Conservation (phyloP, 2,329 filamentous ascomycete species). For the Aspergillus quadricinctus region DNA sequence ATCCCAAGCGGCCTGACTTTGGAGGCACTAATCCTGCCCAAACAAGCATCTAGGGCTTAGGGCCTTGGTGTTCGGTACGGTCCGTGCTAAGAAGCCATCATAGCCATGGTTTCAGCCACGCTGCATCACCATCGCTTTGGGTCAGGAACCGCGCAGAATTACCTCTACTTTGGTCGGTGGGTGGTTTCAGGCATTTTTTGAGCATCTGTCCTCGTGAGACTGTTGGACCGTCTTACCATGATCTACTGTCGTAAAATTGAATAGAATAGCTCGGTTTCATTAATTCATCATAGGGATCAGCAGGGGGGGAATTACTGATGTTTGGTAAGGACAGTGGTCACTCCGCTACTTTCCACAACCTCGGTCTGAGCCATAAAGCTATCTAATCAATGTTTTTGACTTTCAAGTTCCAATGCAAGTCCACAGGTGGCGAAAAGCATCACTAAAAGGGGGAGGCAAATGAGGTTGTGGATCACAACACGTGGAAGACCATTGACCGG, state of each 20-base stretch:
- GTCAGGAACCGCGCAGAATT: constrained; percentile 12
- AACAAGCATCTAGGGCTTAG: constrained; percentile 22
- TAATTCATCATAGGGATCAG: not conserved
- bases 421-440: constrained; percentile 2
- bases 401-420: not conserved
- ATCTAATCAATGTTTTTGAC: not conserved
- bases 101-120: constrained; percentile 16
- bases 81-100: constrained; percentile 2
- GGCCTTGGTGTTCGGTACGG: constrained; percentile 10
- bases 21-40: not conserved
- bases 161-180: not conserved
- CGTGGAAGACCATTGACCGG: not conserved
- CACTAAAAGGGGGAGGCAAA: not conserved
- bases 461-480: not conserved
- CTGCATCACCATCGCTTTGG: constrained; percentile 13
- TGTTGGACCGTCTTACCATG: not conserved
- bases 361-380: not conserved
- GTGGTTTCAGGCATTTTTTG: not conserved
- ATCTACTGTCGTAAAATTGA: not conserved
- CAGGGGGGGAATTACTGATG: not conserved
- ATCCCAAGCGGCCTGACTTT: not conserved
- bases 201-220: constrained; percentile 2
- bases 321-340: not conserved
- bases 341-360: no score
- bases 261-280: not conserved